Percentiles rank a stretch among this genome's conserved stretches.
phyloP scores from a whole-genome alignment of 176 grass and related monocot genomes.

The Eremochloa ophiuroides region DNA sequence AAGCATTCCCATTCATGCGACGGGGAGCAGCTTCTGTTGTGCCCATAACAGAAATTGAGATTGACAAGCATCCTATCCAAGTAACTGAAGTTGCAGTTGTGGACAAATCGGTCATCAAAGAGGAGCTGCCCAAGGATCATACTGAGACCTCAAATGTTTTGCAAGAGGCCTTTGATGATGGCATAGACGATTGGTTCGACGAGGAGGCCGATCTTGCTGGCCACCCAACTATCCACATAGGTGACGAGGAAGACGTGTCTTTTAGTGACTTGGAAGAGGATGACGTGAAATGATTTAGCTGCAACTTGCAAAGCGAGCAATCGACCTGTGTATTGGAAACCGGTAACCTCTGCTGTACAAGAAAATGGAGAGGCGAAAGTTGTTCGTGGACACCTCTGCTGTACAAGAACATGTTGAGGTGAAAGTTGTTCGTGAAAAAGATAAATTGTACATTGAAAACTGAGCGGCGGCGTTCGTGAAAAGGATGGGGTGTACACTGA shows the following conservation, averaged over 20 bases:
- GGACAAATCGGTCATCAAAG: constrained; percentile 74
- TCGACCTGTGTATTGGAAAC: constrained; percentile 9
- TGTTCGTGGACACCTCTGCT: neutral
- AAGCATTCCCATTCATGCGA: constrained; percentile 18
- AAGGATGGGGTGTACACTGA: constrained; percentile 26
- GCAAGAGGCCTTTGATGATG: constrained; percentile 57
- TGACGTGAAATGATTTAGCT: constrained; percentile 44
- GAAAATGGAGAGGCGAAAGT: constrained; percentile 9
- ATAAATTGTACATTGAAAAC: constrained; percentile 17
- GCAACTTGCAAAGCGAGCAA: neutral
- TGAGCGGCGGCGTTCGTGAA: constrained; percentile 11
- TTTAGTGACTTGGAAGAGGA: constrained; percentile 92
- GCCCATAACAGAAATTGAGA: constrained; percentile 51
- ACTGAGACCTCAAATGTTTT: constrained; percentile 34
- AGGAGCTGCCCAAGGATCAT: constrained; percentile 42
- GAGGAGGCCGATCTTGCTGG: constrained; percentile 50
- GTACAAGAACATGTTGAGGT: neutral
- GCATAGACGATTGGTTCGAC: constrained; percentile 75
- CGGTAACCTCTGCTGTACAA: constrained; percentile 36
- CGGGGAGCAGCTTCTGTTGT: constrained; percentile 27
- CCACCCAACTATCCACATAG: constrained; percentile 48
- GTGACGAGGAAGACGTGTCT: constrained; percentile 74
- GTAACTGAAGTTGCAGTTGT: constrained; percentile 53
- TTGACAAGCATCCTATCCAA: constrained; percentile 61
- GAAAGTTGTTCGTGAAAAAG: constrained; percentile 21